phyloP scores from a whole-genome alignment of 106 monocot genomes.

The Acorus calamus region DNA sequence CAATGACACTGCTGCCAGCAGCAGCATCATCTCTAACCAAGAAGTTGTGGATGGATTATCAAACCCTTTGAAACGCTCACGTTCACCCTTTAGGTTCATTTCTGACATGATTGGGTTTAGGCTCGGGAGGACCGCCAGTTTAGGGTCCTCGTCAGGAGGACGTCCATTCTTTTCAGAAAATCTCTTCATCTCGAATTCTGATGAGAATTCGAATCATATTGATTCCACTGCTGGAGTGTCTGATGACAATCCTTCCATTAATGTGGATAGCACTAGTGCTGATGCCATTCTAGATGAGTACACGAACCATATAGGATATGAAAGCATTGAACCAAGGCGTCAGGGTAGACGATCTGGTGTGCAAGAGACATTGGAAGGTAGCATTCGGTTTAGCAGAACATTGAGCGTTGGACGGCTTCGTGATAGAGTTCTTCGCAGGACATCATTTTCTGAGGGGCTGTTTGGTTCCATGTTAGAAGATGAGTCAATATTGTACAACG shows the following conservation, averaged over 20 bases:
- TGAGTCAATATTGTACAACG: constrained; percentile 10
- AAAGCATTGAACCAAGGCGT: constrained; percentile 20
- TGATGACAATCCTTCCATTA: constrained; percentile 1
- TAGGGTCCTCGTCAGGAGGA: constrained; percentile 32
- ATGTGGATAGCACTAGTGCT: background rate
- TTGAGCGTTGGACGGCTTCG: constrained; percentile 87
- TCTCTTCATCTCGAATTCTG: constrained; percentile 6
- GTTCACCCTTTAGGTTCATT: constrained; percentile 22
- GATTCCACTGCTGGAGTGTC: background rate
- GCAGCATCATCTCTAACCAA: background rate
- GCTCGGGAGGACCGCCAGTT: constrained; percentile 30
- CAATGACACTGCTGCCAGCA: constrained; percentile 4
- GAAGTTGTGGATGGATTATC: background rate
- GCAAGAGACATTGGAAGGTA: constrained; percentile 55
- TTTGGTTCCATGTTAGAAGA: constrained; percentile 33
- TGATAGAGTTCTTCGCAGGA: constrained; percentile 79
- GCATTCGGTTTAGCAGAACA: constrained; percentile 73
- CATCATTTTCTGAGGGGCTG: constrained; percentile 41
- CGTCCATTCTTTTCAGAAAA: constrained; percentile 13
- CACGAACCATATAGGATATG: constrained; percentile 14
- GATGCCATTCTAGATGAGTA: background rate
- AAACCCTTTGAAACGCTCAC: constrained; percentile 5
- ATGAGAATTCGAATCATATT: background rate
- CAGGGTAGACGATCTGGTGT: constrained; percentile 24
- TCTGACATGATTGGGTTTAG: constrained; percentile 28